Evolutionary conservation across 441 rosid species (phyloP), one percentile per base, ranked within the genome.

Genomic region (Pelargonium myrrhifolium): DNA sequence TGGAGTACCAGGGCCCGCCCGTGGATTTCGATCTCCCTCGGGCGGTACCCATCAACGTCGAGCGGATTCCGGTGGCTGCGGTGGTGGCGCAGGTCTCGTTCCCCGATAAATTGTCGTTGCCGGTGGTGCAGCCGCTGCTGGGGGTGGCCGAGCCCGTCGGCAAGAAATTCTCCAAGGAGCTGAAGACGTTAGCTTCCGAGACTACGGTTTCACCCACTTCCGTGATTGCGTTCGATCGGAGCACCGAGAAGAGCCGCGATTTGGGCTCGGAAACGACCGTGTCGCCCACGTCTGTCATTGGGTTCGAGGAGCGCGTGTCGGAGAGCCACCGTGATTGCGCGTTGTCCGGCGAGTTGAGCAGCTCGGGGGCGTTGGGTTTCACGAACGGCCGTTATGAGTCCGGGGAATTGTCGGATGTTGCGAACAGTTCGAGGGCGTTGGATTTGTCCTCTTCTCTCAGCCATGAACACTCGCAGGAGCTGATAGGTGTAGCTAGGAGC

Each of bases 1-100:
- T 86, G 65, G 99, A 91, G 63, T 93, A 93, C 71, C 72, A 77
- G 21, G 99, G 99, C 21, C 99, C 97, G 1, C 99, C 97, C 35
- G 65, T 93, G 65, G 58, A 83, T 39, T 86, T 81, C 80, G 86
- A 88, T 70, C 81, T 93, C 26, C 99, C 99, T n/a, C 90, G 89
- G 40, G 97, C 96, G 5, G 79, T 89, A 68, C 99, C 97, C 1
- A 87, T 93, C 75, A 91, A 93, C 76, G 80, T 85, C 8, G 81
- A 80, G 64, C 84, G 74, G 58, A 89, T 93, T 74, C 99, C 99
- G 6, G 90, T 91, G 18, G 99, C 96, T 26, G 77, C 96, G 21
- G 93, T 87, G 0, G 97, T 91, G 51, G 77, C 96, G 24, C 89
- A 88, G 72, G 85, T 87, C 15, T 79, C 87, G 60, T 65, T 84